These are phyloP conservation scores for Candida sphagnicola DNA, from an alignment of 805 yeast species.

Conservation along the genomic window DNA sequence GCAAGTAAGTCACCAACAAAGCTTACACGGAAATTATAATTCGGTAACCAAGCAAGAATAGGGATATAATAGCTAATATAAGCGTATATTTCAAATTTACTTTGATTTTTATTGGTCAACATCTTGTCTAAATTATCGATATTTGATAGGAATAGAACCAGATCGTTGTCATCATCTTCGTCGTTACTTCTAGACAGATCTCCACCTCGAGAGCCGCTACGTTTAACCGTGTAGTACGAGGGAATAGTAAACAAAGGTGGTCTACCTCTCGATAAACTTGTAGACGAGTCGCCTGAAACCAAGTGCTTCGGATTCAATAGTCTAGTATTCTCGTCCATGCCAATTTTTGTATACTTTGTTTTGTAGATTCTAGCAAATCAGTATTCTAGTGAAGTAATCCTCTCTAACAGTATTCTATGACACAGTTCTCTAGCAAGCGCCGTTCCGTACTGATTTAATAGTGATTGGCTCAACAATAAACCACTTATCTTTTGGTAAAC, in stretches of 20 bases:
- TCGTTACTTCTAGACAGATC: no score
- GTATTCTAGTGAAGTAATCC: no score
- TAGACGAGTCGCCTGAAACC: constrained; percentile 2
- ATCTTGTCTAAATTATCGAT: not conserved
- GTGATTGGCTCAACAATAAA: no score
- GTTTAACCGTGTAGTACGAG: constrained; percentile 19
- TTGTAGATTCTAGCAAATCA: no score
- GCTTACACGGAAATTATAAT: constrained; percentile 12
- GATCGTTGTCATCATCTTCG: constrained; percentile 10
- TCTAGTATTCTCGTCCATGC: constrained; percentile 9
- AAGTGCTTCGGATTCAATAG: constrained; percentile 1
- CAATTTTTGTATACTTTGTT: no score
- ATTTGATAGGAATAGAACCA: constrained; percentile 8
- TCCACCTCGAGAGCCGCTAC: constrained; percentile 11
- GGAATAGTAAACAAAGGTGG: constrained; percentile 28
- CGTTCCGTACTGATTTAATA: no score
- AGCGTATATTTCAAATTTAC: constrained; percentile 17
- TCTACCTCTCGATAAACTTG: constrained; percentile 6
- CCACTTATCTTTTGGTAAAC: no score
- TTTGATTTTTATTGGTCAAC: not conserved
- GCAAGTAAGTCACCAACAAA: constrained; percentile 29
- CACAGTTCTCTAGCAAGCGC: no score
- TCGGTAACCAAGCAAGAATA: constrained; percentile 28
- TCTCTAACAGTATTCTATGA: no score
- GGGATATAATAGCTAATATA: constrained; percentile 31